Base-by-base conservation (phyloP, 345 rosid genomes). In the Populus nigra region DNA sequence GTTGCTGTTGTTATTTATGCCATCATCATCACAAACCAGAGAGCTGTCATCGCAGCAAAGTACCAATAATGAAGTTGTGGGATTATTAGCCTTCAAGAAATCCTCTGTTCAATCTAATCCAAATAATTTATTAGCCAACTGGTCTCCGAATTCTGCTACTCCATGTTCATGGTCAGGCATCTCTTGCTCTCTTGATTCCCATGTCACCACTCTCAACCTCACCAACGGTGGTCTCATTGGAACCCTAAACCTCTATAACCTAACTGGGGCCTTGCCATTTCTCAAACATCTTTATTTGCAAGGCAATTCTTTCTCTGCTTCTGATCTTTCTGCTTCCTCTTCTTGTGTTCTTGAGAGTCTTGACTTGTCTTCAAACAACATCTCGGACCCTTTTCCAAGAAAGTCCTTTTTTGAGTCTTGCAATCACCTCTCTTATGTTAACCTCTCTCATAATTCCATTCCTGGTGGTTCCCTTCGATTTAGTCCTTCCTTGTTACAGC, bases 121-220 rank as follows among this genome's bases (percentile, higher is more conserved):
- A 1, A 81, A 83, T 8, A 84, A 84, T 55, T 49, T 71, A 67
- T 78, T 94, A 38, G 68, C 84, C 49, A 84, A 85, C 80, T 94
- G 98, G 98, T 82, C 80, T 33, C 50, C 85, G 29, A 74, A 62
- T 73, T 85, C 92, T 33, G 65, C 73, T 11, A 69, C 13, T 67
- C 88, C 92, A 2, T 91, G 97, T 49, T 83, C 87, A 8, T 91
- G 97, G 97, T 76, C n/a, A 38, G 98, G 98, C 57, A 90, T 92
- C 65, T 82, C 87, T 45, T 94, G 97, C 84, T 89, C 93, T 38
- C 5, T 1, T 10, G 87, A 78, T 43, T 88, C 92, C 76, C 81
- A 78, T 9, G 90, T 91, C 49, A 41, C 84, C 12, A 74, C 89
- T 65, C 76, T 93, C 13, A 73, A 89, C 83, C 93, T 94, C 72